phyloP scores from a whole-genome alignment of 2,329 filamentous ascomycete genomes.

The Pseudofabraea citricarpa region DNA sequence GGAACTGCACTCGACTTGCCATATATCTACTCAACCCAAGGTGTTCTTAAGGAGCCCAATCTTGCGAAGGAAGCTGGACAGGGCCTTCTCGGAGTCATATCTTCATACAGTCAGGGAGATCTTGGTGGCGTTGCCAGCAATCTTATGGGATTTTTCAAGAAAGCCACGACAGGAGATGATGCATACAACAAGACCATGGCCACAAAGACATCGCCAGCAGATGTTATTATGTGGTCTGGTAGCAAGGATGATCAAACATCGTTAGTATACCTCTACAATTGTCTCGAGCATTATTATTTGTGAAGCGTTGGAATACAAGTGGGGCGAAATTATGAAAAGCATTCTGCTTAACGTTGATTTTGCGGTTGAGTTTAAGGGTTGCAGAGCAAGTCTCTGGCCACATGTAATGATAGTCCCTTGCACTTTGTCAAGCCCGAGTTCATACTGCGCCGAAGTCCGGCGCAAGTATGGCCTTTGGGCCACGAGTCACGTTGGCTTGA shows the following conservation, averaged over 20 bases:
- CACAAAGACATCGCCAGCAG: slow-evolving; percentile 89
- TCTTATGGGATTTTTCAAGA: slow-evolving; percentile 83
- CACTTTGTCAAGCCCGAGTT: slow-evolving; percentile 21
- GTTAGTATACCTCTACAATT: slow-evolving; percentile 45
- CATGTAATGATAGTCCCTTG: slow-evolving; percentile 12
- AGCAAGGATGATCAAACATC: slow-evolving; percentile 95
- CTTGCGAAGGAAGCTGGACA: slow-evolving; percentile 64
- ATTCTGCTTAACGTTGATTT: slow-evolving; percentile 38
- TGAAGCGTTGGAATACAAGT: slow-evolving; percentile 58
- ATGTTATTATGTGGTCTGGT: slow-evolving; percentile 97
- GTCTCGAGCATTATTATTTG: slow-evolving; percentile 40
- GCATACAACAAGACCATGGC: slow-evolving; percentile 75
- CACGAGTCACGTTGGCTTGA: slow-evolving; percentile 27
- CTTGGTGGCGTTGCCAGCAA: slow-evolving; percentile 74
- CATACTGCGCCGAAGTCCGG: slow-evolving; percentile 21
- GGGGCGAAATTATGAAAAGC: slow-evolving; percentile 57
- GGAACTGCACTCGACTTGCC: slow-evolving; percentile 62
- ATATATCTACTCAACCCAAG: slow-evolving; percentile 66
- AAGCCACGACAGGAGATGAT: slow-evolving; percentile 73
- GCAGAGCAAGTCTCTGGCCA: slow-evolving; percentile 11
- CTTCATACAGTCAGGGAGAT: slow-evolving; percentile 71
- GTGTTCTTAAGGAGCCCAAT: slow-evolving; percentile 64
- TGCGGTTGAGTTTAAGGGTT: slow-evolving; percentile 7
- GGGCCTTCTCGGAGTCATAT: slow-evolving; percentile 55
- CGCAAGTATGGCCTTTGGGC: slow-evolving; percentile 23